A percentile compares a stretch with the other conserved stretches of the same genome.
phyloP scores from a whole-genome alignment of 345 rosid genomes.

The Eucalyptus dawsonii region DNA sequence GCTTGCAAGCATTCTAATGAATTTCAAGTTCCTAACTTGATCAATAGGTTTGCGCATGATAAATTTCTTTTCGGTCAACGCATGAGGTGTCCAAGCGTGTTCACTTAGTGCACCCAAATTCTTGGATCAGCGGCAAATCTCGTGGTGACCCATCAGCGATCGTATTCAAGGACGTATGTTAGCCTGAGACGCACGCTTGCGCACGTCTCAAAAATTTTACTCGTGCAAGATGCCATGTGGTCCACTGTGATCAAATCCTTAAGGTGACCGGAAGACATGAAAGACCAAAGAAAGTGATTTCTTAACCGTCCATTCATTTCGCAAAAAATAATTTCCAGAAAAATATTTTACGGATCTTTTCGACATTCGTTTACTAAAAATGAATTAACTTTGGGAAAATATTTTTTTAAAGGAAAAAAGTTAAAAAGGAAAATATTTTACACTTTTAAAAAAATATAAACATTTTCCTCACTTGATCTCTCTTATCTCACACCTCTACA shows the following conservation, averaged over 20 bases:
- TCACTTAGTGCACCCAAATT: background rate
- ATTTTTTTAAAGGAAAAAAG: no score
- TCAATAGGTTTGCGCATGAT: background rate
- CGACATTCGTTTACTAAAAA: accelerated
- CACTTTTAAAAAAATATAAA: accelerated
- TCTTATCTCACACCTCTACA: no score
- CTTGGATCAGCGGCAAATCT: background rate
- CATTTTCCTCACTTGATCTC: no score
- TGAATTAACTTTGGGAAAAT: accelerated
- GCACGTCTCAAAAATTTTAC: background rate
- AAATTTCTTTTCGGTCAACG: no score
- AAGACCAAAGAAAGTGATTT: background rate
- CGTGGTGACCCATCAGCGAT: background rate
- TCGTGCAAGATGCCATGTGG: background rate
- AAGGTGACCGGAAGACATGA: background rate
- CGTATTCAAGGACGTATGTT: background rate
- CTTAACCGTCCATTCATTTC: accelerated
- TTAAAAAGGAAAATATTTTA: accelerated
- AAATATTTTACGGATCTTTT: accelerated
- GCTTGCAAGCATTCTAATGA: background rate
- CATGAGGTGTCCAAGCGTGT: background rate
- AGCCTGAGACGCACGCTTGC: background rate
- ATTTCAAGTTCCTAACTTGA: background rate
- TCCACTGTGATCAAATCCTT: background rate
- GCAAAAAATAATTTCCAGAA: accelerated